Evolutionary conservation across 352 stramenopile genomes (phyloP).

Genomic region (Phytophthora uliginosa): DNA sequence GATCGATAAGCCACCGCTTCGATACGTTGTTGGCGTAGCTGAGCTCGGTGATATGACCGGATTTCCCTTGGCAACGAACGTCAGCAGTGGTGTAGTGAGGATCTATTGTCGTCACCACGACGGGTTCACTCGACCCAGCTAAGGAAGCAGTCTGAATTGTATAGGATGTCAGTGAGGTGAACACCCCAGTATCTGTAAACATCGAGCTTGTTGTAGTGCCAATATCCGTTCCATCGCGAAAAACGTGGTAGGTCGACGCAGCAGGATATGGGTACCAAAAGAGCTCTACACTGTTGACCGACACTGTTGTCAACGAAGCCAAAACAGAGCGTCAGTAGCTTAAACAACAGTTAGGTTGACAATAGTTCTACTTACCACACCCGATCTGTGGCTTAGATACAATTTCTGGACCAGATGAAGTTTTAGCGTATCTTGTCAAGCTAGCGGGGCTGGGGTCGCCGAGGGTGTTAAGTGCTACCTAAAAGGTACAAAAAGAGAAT

Average conservation of each 20-base stretch:
- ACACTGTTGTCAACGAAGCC: conserved; percentile 34
- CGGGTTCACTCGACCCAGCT: conserved; percentile 11
- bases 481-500: not conserved
- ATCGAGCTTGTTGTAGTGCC: conserved; percentile 8
- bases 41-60: conserved; percentile 40
- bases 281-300: conserved; percentile 40
- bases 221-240: conserved; percentile 38
- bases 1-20: conserved; percentile 52
- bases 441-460: conserved; percentile 28
- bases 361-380: conserved; percentile 39
- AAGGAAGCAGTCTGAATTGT: conserved; percentile 25
- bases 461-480: conserved; percentile 29
- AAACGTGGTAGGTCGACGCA: conserved; percentile 50
- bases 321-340: conserved; percentile 2
- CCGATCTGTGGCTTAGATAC: conserved; percentile 35
- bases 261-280: conserved; percentile 53
- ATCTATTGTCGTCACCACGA: conserved; percentile 30
- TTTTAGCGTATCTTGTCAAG: conserved; percentile 35
- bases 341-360: not conserved
- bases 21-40: conserved; percentile 46
- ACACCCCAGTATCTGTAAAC: conserved; percentile 22
- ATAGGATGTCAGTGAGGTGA: conserved; percentile 24
- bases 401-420: conserved; percentile 24
- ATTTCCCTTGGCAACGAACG: conserved; percentile 29
- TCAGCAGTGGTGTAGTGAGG: conserved; percentile 3